Percentiles rank a stretch among this genome's conserved stretches.
Evolutionary conservation across 1,284 basidiomycete genomes (phyloP).

Genomic region (Volvariella volvacea): DNA sequence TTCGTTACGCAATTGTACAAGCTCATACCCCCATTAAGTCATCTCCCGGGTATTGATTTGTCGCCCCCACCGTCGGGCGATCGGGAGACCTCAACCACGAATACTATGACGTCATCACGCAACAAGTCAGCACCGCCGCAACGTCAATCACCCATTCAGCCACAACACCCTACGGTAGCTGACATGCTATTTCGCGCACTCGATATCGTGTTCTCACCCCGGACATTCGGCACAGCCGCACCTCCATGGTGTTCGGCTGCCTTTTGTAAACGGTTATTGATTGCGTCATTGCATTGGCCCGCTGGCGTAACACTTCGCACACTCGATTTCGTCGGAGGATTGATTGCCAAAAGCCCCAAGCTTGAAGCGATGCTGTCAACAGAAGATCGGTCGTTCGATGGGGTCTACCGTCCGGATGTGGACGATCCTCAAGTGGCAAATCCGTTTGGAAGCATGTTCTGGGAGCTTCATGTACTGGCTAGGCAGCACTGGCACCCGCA

Average conservation of each 20-base stretch:
- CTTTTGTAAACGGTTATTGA: conserved; percentile 86
- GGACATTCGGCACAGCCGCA: conserved; percentile 44
- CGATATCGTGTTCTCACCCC: conserved; percentile 69
- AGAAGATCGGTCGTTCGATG: conserved; percentile 79
- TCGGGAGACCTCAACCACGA: conserved; percentile 4
- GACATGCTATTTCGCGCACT: conserved; percentile 87
- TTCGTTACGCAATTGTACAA: conserved; percentile 79
- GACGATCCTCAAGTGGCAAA: conserved; percentile 83
- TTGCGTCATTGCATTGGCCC: conserved; percentile 77
- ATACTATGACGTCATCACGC: conserved; percentile 14
- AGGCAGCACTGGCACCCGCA: conserved; percentile 13
- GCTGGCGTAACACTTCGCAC: conserved; percentile 57
- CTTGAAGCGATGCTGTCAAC: conserved; percentile 82
- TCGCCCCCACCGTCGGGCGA: neutral
- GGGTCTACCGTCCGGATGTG: conserved; percentile 74
- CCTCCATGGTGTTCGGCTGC: conserved; percentile 82
- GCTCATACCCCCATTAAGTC: conserved; percentile 55
- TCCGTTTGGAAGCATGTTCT: conserved; percentile 66
- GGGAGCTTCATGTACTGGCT: conserved; percentile 58
- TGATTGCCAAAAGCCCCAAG: conserved; percentile 74
- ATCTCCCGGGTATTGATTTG: conserved; percentile 43
- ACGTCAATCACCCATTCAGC: conserved; percentile 10
- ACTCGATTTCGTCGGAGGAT: conserved; percentile 64
- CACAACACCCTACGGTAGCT: conserved; percentile 33
- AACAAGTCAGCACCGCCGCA: conserved; percentile 14